Evolutionary conservation across 192 early-diverging fungal genomes (phyloP), one percentile per base, ranked within the genome.

Genomic region (Mortierella antarctica): DNA sequence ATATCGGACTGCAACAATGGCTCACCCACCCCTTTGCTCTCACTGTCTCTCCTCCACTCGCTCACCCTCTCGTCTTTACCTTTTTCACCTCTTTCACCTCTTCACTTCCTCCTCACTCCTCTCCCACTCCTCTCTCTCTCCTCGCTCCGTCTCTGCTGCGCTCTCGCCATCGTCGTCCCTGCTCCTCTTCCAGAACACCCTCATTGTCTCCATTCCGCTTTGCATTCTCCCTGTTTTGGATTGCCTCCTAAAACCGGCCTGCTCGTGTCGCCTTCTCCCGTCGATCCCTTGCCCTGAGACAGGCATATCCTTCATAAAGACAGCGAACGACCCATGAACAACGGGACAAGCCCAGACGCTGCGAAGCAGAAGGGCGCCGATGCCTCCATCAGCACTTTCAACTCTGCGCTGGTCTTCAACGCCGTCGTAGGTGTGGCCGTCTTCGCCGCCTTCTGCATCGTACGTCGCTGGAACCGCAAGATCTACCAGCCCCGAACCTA

Each of bases 321-420:
- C 14, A 57, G 14, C 55, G 55, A 17, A 56, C 42, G 1, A 66
- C 51, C 6, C 7, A 18, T 20, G 10, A 10, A 49, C 50, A 51
- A 23, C 23, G 7, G 2, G 39, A 11, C 50, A 31, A 17, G 31
- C 31, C 31, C 31, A 31, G 31, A 31, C 31, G 60, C 14, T 12
- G 23, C 41, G 42, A 20, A 65, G 9, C 62, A 70, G 55, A 23
- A 14, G 11, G n/a, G 21, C 4, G 66, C 83, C 15, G 82, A 88
- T 77, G 82, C 86, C 60, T 89, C 91, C 1, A 65, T 90, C n/a
- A 73, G 74, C 48, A 88, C 91, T 12, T 95, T 96, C 70, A 65
- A 85, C 9, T 89, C 93, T 15, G 90, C 95, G 6, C 63, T 95
- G n/a, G 51, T 87, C 40, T 93, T 95, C 79, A 96, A 95, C 73